Conservation (phyloP, 108 stramenopile species). For the Cyclotella distinguenda region DNA sequence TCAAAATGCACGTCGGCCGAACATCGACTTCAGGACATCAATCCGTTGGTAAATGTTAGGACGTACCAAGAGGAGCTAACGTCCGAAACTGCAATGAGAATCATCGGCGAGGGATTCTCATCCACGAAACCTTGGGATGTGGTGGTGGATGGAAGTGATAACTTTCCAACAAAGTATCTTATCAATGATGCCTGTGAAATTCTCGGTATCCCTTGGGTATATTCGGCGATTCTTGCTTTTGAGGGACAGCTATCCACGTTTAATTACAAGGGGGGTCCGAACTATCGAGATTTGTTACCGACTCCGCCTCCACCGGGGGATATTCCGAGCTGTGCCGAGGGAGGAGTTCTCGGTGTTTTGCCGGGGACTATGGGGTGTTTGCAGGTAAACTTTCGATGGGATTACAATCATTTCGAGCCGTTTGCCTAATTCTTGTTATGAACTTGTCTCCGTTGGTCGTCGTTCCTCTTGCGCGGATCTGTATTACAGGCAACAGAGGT, state of each 20-base stretch:
- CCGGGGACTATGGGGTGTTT: slow-evolving; percentile 95
- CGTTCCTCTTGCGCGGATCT: not conserved
- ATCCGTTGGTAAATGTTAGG: slow-evolving; percentile 77
- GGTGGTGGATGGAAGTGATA: slow-evolving; percentile 94
- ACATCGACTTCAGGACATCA: slow-evolving; percentile 73
- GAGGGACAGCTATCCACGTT: slow-evolving; percentile 92
- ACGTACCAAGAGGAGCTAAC: slow-evolving; percentile 76
- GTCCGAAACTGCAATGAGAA: slow-evolving; percentile 68
- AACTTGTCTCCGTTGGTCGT: not conserved
- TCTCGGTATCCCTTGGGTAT: slow-evolving; percentile 78
- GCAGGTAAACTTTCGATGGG: slow-evolving; percentile 31
- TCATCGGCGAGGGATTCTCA: slow-evolving; percentile 62
- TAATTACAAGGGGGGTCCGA: slow-evolving; percentile 77
- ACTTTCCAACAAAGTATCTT: slow-evolving; percentile 95
- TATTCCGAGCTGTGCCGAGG: slow-evolving; percentile 94
- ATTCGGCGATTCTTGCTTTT: slow-evolving; percentile 92
- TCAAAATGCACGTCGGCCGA: slow-evolving; percentile 84
- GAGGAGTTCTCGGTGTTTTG: slow-evolving; percentile 92
- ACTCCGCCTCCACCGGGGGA: slow-evolving; percentile 88
- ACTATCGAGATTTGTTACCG: slow-evolving; percentile 90
- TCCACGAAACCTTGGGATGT: slow-evolving; percentile 57
- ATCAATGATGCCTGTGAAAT: slow-evolving; percentile 93
- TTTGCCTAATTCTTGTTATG: not conserved
- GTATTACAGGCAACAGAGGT: slow-evolving; percentile 81
- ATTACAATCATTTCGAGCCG: not conserved